Evolutionary conservation across 164 flowering plant genomes (phyloP).

Genomic region (Piper betle): DNA sequence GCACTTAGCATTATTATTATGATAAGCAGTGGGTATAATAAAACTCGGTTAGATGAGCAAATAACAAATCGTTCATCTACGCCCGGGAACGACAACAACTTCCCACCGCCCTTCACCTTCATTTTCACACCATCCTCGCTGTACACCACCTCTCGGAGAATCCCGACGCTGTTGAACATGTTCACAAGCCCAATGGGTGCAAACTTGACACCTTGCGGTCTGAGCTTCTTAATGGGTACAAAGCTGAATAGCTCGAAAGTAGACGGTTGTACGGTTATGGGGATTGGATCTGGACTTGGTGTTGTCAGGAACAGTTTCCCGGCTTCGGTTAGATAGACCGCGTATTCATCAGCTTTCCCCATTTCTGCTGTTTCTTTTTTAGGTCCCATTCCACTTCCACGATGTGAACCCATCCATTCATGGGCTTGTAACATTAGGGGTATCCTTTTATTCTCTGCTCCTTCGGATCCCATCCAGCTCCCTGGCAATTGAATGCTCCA

Average conservation of each 20-base stretch:
- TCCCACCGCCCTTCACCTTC: conserved; percentile 10
- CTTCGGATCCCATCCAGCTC: conserved; percentile 78
- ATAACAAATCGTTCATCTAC: too few species aligned
- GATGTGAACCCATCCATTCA: conserved; percentile 38
- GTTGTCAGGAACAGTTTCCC: conserved; percentile 23
- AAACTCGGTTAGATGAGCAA: too few species aligned
- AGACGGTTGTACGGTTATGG: conserved; percentile 43
- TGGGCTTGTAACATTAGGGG: conserved; percentile 58
- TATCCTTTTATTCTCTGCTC: conserved; percentile 57
- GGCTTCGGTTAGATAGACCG: conserved; percentile 46
- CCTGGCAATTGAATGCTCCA: conserved; percentile 96
- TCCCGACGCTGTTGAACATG: conserved; percentile 12
- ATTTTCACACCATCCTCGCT: conserved; percentile 4
- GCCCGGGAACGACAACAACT: conserved; percentile 5
- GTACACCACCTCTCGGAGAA: conserved; percentile 5
- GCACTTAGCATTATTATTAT: too few species aligned
- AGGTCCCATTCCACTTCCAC: conserved; percentile 75
- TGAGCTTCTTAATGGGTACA: conserved; percentile 3
- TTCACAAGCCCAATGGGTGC: conserved; percentile 11
- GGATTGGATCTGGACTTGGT: conserved; percentile 24
- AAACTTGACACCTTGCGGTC: background rate
- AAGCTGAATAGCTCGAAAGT: conserved; percentile 22
- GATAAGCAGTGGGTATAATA: too few species aligned
- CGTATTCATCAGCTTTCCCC: conserved; percentile 44
- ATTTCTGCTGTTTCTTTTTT: conserved; percentile 22